These are phyloP conservation scores for Mycena albidolilacea DNA, from an alignment of 768 basidiomycete species.

Conservation along the genomic window DNA sequence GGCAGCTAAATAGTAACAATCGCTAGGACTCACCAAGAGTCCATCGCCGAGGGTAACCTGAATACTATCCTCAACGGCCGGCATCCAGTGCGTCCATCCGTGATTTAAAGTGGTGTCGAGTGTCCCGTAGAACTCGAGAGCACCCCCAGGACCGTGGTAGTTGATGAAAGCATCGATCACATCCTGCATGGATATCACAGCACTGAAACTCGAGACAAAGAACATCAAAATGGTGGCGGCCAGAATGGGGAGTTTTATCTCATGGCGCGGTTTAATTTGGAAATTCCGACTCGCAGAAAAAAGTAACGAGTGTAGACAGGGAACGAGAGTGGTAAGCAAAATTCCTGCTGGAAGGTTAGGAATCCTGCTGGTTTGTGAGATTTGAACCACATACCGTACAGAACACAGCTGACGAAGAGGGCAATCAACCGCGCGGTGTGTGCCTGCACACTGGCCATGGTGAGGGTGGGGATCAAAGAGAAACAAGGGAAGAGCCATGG, in stretches of 20 bases:
- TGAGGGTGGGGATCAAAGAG: not conserved
- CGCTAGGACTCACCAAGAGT: constrained; percentile 5
- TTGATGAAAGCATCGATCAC: constrained; percentile 27
- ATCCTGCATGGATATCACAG: constrained; percentile 20
- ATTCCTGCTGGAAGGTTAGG: not conserved
- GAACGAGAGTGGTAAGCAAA: constrained; percentile 27
- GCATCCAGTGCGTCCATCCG: constrained; percentile 31
- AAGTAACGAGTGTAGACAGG: constrained; percentile 26
- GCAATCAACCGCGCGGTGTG: constrained; percentile 28
- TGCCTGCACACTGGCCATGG: constrained; percentile 26
- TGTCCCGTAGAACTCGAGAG: not conserved
- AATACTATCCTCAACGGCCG: constrained; percentile 16
- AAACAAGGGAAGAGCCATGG: no score
- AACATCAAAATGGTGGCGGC: constrained; percentile 23
- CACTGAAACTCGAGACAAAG: constrained; percentile 20
- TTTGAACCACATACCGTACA: constrained; percentile 14
- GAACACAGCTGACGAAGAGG: constrained; percentile 26
- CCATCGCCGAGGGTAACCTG: constrained; percentile 27
- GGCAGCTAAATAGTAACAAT: not conserved
- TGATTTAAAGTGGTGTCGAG: not conserved
- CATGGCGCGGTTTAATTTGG: constrained; percentile 19
- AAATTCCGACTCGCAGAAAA: constrained; percentile 25
- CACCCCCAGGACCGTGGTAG: constrained; percentile 24
- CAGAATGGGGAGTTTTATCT: constrained; percentile 28
- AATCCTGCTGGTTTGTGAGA: no score